These are phyloP conservation scores for Cytospora chrysosperma DNA, from an alignment of 2,329 filamentous ascomycete species.

Conservation along the genomic window DNA sequence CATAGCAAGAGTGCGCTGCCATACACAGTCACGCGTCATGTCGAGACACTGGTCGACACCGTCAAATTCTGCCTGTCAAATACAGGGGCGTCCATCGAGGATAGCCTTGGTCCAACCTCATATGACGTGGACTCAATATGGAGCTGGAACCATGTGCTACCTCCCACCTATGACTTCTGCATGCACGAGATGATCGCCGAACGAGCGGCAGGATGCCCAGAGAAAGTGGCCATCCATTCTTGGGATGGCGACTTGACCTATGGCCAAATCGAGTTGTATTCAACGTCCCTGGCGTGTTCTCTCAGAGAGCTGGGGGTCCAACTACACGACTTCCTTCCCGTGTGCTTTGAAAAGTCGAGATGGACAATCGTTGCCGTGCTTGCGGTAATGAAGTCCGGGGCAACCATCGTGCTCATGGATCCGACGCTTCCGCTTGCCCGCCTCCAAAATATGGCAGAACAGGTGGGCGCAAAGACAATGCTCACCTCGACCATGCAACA, in stretches of 20 bases:
- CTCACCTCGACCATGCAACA: slow-evolving; percentile 27
- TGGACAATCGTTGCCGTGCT: slow-evolving; percentile 33
- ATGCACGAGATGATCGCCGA: slow-evolving; percentile 47
- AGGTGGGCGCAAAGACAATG: slow-evolving; percentile 27
- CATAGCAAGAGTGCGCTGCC: slow-evolving; percentile 39
- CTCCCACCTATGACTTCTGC: slow-evolving; percentile 42
- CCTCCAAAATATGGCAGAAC: slow-evolving; percentile 27
- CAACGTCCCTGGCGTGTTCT: slow-evolving; percentile 23
- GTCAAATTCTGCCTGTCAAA: slow-evolving; percentile 36
- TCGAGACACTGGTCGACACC: slow-evolving; percentile 43
- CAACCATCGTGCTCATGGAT: slow-evolving; percentile 34
- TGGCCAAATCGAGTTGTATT: slow-evolving; percentile 25
- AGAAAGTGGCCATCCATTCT: slow-evolving; percentile 34
- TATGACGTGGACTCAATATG: slow-evolving; percentile 39
- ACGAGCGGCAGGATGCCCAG: slow-evolving; percentile 34
- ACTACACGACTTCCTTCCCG: slow-evolving; percentile 26
- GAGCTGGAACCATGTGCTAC: slow-evolving; percentile 46
- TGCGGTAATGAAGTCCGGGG: slow-evolving; percentile 34
- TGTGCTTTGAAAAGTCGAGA: slow-evolving; percentile 33
- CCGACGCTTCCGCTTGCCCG: slow-evolving; percentile 23
- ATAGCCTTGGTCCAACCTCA: slow-evolving; percentile 35
- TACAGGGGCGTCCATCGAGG: slow-evolving; percentile 32
- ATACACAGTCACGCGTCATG: slow-evolving; percentile 43
- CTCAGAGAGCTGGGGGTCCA: slow-evolving; percentile 25
- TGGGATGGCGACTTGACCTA: slow-evolving; percentile 30